Evolutionary conservation across 331 rosid species (phyloP), one percentile per base, ranked within the genome.

Genomic region (Spiraea crenata): DNA sequence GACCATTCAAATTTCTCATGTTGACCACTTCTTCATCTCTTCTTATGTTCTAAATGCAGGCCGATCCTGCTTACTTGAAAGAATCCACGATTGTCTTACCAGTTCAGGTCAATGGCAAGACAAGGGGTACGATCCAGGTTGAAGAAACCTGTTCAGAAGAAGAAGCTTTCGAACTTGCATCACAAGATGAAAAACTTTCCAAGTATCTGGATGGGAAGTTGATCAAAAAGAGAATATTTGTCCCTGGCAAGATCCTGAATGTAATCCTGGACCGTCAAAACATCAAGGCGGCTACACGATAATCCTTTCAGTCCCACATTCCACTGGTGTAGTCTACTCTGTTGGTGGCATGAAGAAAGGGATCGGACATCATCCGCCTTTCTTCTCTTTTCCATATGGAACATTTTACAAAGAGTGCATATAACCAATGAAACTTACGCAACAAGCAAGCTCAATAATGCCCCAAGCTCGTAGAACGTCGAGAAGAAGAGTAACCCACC

Each of bases 101-200:
- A 8, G 96, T 95, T 76, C 99, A 95, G 80, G 89, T 95, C 76
- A 95, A 95, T 46, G 99, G 99, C 72, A 95, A 89, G 87, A 95
- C 90, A n/a, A 87, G 99, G 85, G 99, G 99, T 71, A 95, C 91
- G 77, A 83, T 95, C 72, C 80, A 81, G 78, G 87, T 91, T 38
- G 97, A 95, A 81, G 87, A 91, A 82, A 88, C 85, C 52, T 91
- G 97, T 63, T 81, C 92, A 19, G 99, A 89, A 80, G 96, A 87
- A 62, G 95, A 86, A 42, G 99, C 95, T 69, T 87, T 87, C 77
- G 76, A 66, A 61, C 67, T 87, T 58, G 99, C 97, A 55, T 81
- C 76, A 4, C 70, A 49, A 74, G 97, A 95, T 73, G 96, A 85
- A 74, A 95, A 95, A 58, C 79, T 95, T 52, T 80, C 92, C 67